These are phyloP conservation scores for Aspergillus sclerotiicarbonarius DNA, from an alignment of 495 filamentous ascomycete species.

Conservation along the genomic window DNA sequence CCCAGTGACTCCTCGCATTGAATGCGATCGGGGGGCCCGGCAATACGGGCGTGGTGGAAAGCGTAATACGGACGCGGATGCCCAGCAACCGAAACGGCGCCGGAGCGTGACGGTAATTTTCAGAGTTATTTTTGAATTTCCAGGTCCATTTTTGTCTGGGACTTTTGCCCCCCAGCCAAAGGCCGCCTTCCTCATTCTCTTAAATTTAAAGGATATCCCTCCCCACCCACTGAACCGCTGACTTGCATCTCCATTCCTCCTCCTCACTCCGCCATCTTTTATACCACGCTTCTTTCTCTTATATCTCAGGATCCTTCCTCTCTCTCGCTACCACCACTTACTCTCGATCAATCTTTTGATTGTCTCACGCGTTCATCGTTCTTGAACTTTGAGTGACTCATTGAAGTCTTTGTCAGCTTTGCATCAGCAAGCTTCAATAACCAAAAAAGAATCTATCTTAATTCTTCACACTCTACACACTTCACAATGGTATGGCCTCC, in stretches of 20 bases:
- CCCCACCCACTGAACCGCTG: conserved; percentile 20
- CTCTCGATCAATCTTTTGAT: conserved; percentile 12
- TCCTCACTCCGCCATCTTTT: conserved; percentile 11
- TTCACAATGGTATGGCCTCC: conserved; percentile 16
- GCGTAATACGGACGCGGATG: background rate
- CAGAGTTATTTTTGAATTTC: conserved; percentile 4
- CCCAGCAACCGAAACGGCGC: background rate
- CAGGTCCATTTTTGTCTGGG: background rate
- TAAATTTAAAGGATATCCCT: conserved; percentile 20
- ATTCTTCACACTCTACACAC: conserved; percentile 9
- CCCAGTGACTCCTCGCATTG: too few relatives aligned
- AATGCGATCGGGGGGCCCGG: too few relatives aligned
- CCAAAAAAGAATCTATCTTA: conserved; percentile 23
- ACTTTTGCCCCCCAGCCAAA: conserved; percentile 6
- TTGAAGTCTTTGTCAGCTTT: conserved; percentile 7
- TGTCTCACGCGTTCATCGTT: conserved; percentile 12
- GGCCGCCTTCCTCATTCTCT: conserved; percentile 14
- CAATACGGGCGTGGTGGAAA: background rate
- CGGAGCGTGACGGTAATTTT: conserved; percentile 2
- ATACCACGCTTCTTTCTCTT: conserved; percentile 11
- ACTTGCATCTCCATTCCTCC: conserved; percentile 21
- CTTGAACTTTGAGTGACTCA: background rate
- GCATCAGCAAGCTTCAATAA: conserved; percentile 4
- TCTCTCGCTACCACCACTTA: conserved; percentile 10
- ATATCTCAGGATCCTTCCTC: conserved; percentile 12